Conservation (phyloP, 768 basidiomycete species). For the Amanita phalloides region DNA sequence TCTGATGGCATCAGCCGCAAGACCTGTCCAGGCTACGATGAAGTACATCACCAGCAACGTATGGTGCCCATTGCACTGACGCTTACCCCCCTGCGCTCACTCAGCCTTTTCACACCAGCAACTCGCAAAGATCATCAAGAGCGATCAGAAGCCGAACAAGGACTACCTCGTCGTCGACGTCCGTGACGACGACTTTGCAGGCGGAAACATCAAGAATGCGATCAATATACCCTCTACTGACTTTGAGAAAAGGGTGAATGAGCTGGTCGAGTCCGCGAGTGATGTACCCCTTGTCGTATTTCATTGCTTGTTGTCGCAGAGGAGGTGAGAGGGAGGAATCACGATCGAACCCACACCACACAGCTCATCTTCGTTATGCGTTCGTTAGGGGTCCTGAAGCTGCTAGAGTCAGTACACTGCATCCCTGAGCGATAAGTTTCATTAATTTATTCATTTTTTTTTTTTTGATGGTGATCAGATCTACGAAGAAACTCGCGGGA, state of each 20-base stretch:
- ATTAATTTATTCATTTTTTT: too few relatives aligned
- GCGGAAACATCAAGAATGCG: slow-evolving; percentile 68
- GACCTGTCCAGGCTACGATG: slow-evolving; percentile 2
- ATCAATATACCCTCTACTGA: slow-evolving; percentile 50
- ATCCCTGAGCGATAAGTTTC: too few relatives aligned
- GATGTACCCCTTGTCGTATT: slow-evolving; percentile 58
- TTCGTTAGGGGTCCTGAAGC: slow-evolving; percentile 55
- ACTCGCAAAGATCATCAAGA: slow-evolving; percentile 63
- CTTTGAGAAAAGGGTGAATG: slow-evolving; percentile 47
- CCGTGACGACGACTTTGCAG: slow-evolving; percentile 70
- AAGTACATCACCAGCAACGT: slow-evolving; percentile 32
- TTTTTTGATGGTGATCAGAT: slow-evolving; percentile 28
- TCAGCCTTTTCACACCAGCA: slow-evolving; percentile 30
- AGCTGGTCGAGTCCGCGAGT: slow-evolving; percentile 49
- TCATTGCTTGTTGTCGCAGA: slow-evolving; percentile 71
- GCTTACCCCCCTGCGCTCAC: neutral
- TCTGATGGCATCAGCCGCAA: too few relatives aligned
- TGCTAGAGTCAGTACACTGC: slow-evolving; percentile 56
- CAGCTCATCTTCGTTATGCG: too few relatives aligned
- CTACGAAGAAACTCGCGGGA: slow-evolving; percentile 44
- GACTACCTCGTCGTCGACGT: slow-evolving; percentile 79
- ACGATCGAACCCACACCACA: too few relatives aligned
- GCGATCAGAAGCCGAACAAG: slow-evolving; percentile 42
- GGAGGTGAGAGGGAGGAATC: slow-evolving; percentile 36
- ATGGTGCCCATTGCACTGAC: slow-evolving; percentile 8